Evolutionary conservation across 2,329 filamentous ascomycete genomes (phyloP).

Genomic region (Alternaria sp.): DNA sequence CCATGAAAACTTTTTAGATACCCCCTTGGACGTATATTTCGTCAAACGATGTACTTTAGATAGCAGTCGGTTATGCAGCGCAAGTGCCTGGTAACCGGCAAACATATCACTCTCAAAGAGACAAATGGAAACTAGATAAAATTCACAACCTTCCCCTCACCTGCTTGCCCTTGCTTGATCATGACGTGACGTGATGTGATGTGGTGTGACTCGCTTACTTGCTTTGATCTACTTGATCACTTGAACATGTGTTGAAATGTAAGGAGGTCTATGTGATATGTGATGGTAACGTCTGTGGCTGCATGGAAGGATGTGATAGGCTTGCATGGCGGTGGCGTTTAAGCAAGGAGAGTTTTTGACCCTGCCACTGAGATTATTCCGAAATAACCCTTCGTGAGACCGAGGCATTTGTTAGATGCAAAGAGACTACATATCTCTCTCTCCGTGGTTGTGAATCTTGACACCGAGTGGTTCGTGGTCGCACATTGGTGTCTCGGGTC

Average conservation of each 20-base stretch:
- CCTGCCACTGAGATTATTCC: neutral
- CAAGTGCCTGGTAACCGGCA: neutral
- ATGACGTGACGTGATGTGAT: neutral
- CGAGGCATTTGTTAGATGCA: too few relatives aligned
- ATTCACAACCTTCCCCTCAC: neutral
- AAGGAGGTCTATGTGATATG: neutral
- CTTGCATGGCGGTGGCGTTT: conserved; percentile 1
- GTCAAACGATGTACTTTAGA: neutral
- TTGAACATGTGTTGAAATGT: neutral
- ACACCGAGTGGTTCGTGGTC: neutral
- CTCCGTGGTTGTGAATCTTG: neutral
- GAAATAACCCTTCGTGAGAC: neutral
- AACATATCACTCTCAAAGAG: neutral
- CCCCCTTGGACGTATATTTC: neutral
- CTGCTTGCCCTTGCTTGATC: neutral
- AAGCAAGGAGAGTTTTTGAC: neutral
- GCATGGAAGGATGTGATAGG: neutral
- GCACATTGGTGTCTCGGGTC: neutral
- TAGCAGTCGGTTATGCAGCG: neutral
- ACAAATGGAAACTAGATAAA: neutral
- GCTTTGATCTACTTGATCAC: neutral
- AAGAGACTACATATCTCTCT: neutral
- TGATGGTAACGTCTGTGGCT: neutral
- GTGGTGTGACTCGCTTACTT: neutral
- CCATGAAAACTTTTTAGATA: neutral